Percentiles rank a stretch among this genome's conserved stretches.
phyloP scores from a whole-genome alignment of 179 eudicot species.

The Beta corolliflora region DNA sequence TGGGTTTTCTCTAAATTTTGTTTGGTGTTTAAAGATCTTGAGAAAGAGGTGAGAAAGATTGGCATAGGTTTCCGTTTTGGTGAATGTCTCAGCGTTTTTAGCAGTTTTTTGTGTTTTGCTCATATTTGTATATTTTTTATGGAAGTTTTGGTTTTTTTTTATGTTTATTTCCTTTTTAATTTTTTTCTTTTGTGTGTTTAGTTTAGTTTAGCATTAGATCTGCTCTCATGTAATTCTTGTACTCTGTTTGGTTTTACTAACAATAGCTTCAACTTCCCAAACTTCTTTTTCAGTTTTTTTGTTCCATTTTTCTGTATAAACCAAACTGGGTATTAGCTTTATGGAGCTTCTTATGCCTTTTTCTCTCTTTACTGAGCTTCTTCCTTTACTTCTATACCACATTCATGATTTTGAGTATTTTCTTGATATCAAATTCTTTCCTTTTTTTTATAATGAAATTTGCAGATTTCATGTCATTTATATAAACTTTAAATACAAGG shows the following conservation, averaged over 20 bases:
- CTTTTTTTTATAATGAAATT: neutral
- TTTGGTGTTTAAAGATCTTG: neutral
- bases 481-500: neutral
- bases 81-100: slow-evolving; percentile 71
- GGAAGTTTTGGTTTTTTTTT: slow-evolving; percentile 1
- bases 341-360: neutral
- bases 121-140: slow-evolving; percentile 15
- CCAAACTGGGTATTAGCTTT: slow-evolving; percentile 23
- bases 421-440: neutral
- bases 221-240: slow-evolving; percentile 8
- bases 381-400: neutral
- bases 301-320: slow-evolving; percentile 18
- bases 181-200: neutral
- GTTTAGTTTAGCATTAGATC: slow-evolving; percentile 14
- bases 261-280: slow-evolving; percentile 10
- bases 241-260: slow-evolving; percentile 28
- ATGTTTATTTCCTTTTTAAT: neutral
- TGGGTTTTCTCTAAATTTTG: neutral
- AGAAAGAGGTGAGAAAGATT: slow-evolving; percentile 14
- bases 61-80: slow-evolving; percentile 56
- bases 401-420: neutral
- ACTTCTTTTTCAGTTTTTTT: slow-evolving; percentile 15
- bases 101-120: slow-evolving; percentile 38
- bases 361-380: neutral
- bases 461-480: neutral